Evolutionary conservation across 306 rosid genomes (phyloP), one percentile per base, ranked within the genome.

Genomic region (Casuarina equisetifolia): DNA sequence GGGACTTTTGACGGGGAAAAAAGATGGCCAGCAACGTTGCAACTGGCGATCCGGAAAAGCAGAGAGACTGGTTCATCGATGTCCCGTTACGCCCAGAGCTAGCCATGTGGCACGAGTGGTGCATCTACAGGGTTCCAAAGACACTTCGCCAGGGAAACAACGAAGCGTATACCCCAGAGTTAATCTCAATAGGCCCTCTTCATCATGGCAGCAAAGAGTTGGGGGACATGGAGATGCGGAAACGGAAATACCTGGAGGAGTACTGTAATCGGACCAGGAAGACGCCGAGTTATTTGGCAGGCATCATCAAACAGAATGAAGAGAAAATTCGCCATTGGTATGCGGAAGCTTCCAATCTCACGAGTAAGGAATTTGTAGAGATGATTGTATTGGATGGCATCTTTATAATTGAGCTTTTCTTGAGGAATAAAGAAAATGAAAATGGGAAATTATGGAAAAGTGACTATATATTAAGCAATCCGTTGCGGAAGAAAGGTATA

Each of bases 401-500:
- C 78, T 85, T 85, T 78, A 75, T 81, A 32, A 35, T 81, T 46
- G 88, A 78, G 74, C 88, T 90, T 17, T 64, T 88, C 9, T 5
- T 82, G 49, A 76, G 81, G 45, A 84, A 63, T 44, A 49, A 17
- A 0, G 68, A 75, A 1, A 74, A 50, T 10, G 32, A 25, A 25
- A 25, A 25, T 25, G 32, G 32, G 32, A 25, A 25, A 25, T 25
- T 25, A 25, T 25, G 32, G 32, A 1, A 25, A 25, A 25, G 51
- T 16, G 88, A 89, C 74, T 74, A 67, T 70, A 84, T 87, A 8
- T 15, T 86, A 3, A 51, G 87, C 4, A 85, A 83, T 3, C 69
- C 89, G 0, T 87, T 91, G 93, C 74, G 86, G 10, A 76, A 76
- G 54, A 79, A 50, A 54, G 75, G 15, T 48, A 44, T 87, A 5